These are phyloP conservation scores for Suillus brevipes DNA, from an alignment of 768 basidiomycete species.

Conservation along the genomic window DNA sequence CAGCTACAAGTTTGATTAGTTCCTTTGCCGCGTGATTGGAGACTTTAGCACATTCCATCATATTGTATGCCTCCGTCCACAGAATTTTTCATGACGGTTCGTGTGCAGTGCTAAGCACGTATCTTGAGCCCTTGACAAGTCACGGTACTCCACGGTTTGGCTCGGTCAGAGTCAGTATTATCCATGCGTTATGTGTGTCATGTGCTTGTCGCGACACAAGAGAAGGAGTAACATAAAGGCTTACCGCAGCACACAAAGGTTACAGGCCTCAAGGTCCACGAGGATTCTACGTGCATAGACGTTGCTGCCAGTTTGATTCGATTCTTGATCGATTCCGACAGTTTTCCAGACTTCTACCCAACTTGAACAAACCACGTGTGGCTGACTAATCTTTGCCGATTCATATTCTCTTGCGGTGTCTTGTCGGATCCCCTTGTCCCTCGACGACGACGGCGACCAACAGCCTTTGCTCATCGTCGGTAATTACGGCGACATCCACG, in stretches of 20 bases:
- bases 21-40: neutral
- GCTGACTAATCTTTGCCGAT: constrained; percentile 30
- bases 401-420: constrained; percentile 20
- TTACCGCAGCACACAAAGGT: neutral
- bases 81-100: neutral
- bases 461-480: constrained; percentile 30
- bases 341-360: too few species aligned
- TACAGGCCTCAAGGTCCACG: neutral
- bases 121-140: neutral
- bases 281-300: neutral
- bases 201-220: neutral
- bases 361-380: constrained; percentile 24
- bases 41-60: neutral
- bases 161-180: neutral
- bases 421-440: constrained; percentile 38
- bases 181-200: neutral
- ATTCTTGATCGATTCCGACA: neutral
- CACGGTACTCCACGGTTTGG: too few species aligned
- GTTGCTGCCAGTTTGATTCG: neutral
- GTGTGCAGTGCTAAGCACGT: neutral
- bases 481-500: constrained; percentile 24
- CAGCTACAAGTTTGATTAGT: too few species aligned
- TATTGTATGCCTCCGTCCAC: neutral
- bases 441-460: constrained; percentile 30
- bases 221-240: neutral